A percentile compares a stretch with the other conserved stretches of the same genome.
These are phyloP conservation scores for Lomentospora prolificans DNA, from an alignment of 2,329 filamentous ascomycete genomes.

Conservation along the genomic window DNA sequence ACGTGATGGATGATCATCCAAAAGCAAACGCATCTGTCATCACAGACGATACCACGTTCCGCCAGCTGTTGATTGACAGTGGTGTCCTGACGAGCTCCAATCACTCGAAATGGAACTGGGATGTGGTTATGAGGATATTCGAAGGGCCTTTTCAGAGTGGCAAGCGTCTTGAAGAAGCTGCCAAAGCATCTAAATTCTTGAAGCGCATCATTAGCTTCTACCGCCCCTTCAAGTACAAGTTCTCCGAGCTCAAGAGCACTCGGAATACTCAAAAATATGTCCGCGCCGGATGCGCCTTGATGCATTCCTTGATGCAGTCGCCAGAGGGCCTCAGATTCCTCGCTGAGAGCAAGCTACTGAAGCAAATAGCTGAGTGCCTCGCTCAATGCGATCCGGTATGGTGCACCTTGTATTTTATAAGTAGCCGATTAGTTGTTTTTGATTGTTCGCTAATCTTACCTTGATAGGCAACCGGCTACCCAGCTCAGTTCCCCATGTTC, in stretches of 20 bases:
- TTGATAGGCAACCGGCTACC: constrained; percentile 55
- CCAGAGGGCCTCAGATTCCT: constrained; percentile 77
- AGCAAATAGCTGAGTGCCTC: constrained; percentile 90
- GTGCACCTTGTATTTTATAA: too few species aligned
- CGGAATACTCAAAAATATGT: constrained; percentile 93
- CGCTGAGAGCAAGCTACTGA: constrained; percentile 81
- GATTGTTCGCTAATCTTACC: constrained; percentile 17
- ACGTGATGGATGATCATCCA: constrained; percentile 42
- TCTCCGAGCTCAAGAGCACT: constrained; percentile 81
- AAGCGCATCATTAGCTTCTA: constrained; percentile 93
- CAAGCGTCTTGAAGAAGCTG: constrained; percentile 86
- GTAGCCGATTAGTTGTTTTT: too few species aligned
- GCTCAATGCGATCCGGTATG: constrained; percentile 85
- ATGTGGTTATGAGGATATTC: constrained; percentile 79
- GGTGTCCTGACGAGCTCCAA: constrained; percentile 83
- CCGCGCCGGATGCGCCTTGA: constrained; percentile 75
- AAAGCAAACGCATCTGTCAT: constrained; percentile 36
- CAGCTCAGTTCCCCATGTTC: constrained; percentile 81
- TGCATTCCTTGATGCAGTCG: constrained; percentile 78
- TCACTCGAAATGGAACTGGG: constrained; percentile 96
- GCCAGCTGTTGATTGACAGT: constrained; percentile 62
- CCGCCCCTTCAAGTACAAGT: constrained; percentile 91
- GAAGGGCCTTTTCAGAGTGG: constrained; percentile 86
- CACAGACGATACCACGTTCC: constrained; percentile 53
- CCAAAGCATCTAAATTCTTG: constrained; percentile 91